A percentile compares a stretch with the other conserved stretches of the same genome.
Evolutionary conservation across 495 filamentous ascomycete species (phyloP).

Genomic region (Penicillium pulvis): DNA sequence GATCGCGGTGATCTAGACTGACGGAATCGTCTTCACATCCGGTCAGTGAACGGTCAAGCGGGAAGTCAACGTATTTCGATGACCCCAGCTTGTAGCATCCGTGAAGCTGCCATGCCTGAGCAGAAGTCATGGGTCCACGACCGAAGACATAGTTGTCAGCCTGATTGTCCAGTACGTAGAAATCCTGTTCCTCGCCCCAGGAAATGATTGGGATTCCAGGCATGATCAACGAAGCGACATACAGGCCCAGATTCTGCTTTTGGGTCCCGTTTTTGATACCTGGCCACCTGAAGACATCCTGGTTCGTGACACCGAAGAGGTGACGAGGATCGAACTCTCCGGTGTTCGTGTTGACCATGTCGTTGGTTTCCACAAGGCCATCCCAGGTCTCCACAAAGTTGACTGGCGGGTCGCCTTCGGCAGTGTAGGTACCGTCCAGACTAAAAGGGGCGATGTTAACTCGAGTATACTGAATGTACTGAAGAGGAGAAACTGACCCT

Average conservation of each 20-base stretch:
- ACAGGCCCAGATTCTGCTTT: constrained; percentile 60
- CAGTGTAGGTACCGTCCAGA: constrained; percentile 60
- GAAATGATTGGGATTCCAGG: constrained; percentile 66
- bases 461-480: not conserved
- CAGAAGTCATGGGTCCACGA: constrained; percentile 63
- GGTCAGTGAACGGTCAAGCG: constrained; percentile 48
- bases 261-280: constrained; percentile 61
- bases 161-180: constrained; percentile 67
- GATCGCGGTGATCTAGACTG: constrained; percentile 68
- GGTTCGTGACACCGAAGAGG: constrained; percentile 69
- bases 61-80: constrained; percentile 60
- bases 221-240: constrained; percentile 63
- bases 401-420: constrained; percentile 58
- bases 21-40: constrained; percentile 61
- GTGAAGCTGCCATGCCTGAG: constrained; percentile 67
- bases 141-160: constrained; percentile 73
- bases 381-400: constrained; percentile 64
- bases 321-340: constrained; percentile 70
- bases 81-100: constrained; percentile 63
- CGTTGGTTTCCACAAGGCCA: constrained; percentile 61
- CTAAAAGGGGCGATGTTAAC: not conserved
- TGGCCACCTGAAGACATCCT: constrained; percentile 78
- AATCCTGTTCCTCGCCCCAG: constrained; percentile 73
- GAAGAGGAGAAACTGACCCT: constrained; percentile 18
- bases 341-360: constrained; percentile 64